Conservation (phyloP, 331 rosid species). For the Phaseolus coccineus region DNA sequence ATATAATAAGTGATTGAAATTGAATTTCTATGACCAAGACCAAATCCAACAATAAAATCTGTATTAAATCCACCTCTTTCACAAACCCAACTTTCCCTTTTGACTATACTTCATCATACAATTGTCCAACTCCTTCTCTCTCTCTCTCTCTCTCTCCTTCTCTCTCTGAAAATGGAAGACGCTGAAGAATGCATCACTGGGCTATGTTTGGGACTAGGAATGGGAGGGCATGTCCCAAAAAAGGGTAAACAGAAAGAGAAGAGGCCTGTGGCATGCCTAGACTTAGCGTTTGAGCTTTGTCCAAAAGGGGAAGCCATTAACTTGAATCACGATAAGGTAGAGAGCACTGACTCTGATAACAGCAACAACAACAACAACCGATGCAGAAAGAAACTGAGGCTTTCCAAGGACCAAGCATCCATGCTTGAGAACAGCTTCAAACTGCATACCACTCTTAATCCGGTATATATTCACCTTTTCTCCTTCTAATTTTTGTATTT, state of each 20-base stretch:
- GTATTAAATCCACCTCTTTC: constrained; percentile 52
- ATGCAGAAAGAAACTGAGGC: constrained; percentile 73
- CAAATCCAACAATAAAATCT: constrained; percentile 56
- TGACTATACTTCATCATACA: constrained; percentile 40
- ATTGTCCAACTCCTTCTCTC: constrained; percentile 16
- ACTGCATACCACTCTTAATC: constrained; percentile 69
- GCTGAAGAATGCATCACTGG: constrained; percentile 65
- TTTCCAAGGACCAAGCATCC: constrained; percentile 73
- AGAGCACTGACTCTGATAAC: constrained; percentile 40
- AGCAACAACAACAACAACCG: neutral
- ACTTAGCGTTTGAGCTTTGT: constrained; percentile 56
- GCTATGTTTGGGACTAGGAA: constrained; percentile 66
- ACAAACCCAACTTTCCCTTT: constrained; percentile 54
- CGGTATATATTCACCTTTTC: constrained; percentile 46
- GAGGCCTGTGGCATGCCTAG: constrained; percentile 37
- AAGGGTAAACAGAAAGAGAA: constrained; percentile 36
- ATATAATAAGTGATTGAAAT: constrained; percentile 61
- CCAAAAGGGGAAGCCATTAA: constrained; percentile 50
- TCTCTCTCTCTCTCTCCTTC: constrained; percentile 27
- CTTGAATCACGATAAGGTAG: constrained; percentile 21
- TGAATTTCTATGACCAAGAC: constrained; percentile 47
- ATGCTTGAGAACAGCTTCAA: constrained; percentile 80
- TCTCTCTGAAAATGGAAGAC: constrained; percentile 59
- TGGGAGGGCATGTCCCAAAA: constrained; percentile 49
- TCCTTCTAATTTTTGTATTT: neutral